phyloP scores from a whole-genome alignment of 2,329 filamentous ascomycete genomes.

The Epichloe gansuensis region DNA sequence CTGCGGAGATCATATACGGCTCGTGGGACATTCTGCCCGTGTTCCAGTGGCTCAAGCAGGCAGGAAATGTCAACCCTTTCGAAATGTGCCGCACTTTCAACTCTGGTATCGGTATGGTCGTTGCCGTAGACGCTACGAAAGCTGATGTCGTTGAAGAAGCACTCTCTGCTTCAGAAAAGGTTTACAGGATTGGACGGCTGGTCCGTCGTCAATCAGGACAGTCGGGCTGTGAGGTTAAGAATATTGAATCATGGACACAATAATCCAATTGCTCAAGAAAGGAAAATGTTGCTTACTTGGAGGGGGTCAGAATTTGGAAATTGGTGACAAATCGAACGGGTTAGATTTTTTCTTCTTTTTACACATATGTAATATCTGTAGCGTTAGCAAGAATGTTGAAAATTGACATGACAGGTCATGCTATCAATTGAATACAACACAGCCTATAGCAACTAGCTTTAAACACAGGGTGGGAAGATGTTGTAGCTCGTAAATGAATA shows the following conservation, averaged over 20 bases:
- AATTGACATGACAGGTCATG: too few species aligned
- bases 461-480: too few species aligned
- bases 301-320: not conserved
- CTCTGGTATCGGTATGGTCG: conserved; percentile 86
- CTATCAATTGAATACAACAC: too few species aligned
- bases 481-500: too few species aligned
- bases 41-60: conserved; percentile 73
- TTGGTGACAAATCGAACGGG: too few species aligned
- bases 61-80: conserved; percentile 54
- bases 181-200: conserved; percentile 64
- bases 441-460: too few species aligned
- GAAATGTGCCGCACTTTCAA: conserved; percentile 96
- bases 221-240: conserved; percentile 22
- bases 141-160: conserved; percentile 47
- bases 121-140: conserved; percentile 59
- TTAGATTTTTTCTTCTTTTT: too few species aligned
- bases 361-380: too few species aligned
- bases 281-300: not conserved
- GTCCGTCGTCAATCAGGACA: conserved; percentile 37
- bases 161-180: conserved; percentile 58
- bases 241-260: conserved; percentile 21
- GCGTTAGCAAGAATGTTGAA: not conserved
- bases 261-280: not conserved
- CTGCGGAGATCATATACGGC: conserved; percentile 67
- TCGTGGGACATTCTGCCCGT: conserved; percentile 67